A percentile compares a stretch with the other conserved stretches of the same genome.
Evolutionary conservation across 768 basidiomycete species (phyloP).

Genomic region (Coprinopsis cinerea): DNA sequence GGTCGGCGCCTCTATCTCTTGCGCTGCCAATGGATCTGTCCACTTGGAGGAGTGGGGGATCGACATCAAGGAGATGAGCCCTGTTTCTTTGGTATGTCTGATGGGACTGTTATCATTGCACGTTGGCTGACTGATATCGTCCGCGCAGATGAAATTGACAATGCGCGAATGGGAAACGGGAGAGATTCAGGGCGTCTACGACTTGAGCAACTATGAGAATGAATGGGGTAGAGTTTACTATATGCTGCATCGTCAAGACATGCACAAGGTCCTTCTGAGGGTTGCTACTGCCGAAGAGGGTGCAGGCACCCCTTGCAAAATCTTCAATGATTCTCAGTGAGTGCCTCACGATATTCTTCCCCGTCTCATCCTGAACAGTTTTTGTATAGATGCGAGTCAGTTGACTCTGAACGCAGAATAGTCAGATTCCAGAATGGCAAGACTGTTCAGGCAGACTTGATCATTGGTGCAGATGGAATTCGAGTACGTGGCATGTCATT

Average conservation of each 20-base stretch:
- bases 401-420: conserved; percentile 19
- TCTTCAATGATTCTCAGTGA: conserved; percentile 22
- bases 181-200: conserved; percentile 23
- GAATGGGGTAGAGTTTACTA: conserved; percentile 26
- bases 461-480: conserved; percentile 29
- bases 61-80: conserved; percentile 24
- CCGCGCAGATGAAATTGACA: conserved; percentile 23
- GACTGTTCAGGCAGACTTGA: conserved; percentile 22
- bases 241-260: conserved; percentile 29
- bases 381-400: conserved; percentile 17
- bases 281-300: conserved; percentile 21
- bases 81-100: conserved; percentile 14
- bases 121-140: not conserved
- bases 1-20: conserved; percentile 29
- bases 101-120: not conserved
- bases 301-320: conserved; percentile 20
- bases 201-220: conserved; percentile 23
- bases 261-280: conserved; percentile 24
- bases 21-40: conserved; percentile 28
- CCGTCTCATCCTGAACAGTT: not conserved
- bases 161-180: conserved; percentile 32
- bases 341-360: no score
- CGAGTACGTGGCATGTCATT: no score
- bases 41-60: conserved; percentile 29
- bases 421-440: conserved; percentile 22